These are phyloP conservation scores for Dentipellis fragilis DNA, from an alignment of 768 basidiomycete species.

Conservation along the genomic window DNA sequence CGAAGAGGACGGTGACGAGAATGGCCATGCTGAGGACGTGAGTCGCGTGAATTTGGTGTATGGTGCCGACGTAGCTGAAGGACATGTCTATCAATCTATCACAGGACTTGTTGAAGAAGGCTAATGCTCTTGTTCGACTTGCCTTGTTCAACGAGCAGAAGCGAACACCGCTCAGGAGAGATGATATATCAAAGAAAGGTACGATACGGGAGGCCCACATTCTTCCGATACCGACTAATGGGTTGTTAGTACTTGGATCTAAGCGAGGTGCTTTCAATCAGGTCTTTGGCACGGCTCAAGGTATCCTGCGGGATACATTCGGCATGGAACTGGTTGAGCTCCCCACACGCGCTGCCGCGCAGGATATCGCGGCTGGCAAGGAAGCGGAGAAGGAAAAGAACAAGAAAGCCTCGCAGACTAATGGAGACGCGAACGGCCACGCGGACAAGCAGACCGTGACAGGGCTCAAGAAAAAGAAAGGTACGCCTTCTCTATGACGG, in stretches of 20 bases:
- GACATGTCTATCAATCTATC: not conserved
- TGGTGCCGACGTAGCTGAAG: no score
- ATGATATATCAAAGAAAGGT: slow-evolving; percentile 89
- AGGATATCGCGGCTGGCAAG: slow-evolving; percentile 28
- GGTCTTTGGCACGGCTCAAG: slow-evolving; percentile 57
- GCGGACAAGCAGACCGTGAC: slow-evolving; percentile 19
- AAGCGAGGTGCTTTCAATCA: slow-evolving; percentile 49
- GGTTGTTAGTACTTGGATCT: slow-evolving; percentile 33
- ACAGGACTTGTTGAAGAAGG: slow-evolving; percentile 58
- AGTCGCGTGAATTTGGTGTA: no score
- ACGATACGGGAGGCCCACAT: not conserved
- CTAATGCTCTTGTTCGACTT: slow-evolving; percentile 64
- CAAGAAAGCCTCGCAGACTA: slow-evolving; percentile 9
- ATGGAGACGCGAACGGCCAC: slow-evolving; percentile 10
- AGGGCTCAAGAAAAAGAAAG: slow-evolving; percentile 53
- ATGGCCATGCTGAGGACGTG: slow-evolving; percentile 13
- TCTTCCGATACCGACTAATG: not conserved
- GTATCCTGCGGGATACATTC: slow-evolving; percentile 51
- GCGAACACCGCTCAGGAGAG: slow-evolving; percentile 54
- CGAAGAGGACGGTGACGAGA: slow-evolving; percentile 23
- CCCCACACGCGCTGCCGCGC: slow-evolving; percentile 46
- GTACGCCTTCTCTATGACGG: slow-evolving; percentile 23
- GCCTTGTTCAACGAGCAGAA: slow-evolving; percentile 76
- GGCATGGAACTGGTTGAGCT: slow-evolving; percentile 84
- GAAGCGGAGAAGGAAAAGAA: slow-evolving; percentile 34